Evolutionary conservation across 164 flowering plant species (phyloP), one percentile per base, ranked within the genome.

Genomic region (Vitis labrusca): DNA sequence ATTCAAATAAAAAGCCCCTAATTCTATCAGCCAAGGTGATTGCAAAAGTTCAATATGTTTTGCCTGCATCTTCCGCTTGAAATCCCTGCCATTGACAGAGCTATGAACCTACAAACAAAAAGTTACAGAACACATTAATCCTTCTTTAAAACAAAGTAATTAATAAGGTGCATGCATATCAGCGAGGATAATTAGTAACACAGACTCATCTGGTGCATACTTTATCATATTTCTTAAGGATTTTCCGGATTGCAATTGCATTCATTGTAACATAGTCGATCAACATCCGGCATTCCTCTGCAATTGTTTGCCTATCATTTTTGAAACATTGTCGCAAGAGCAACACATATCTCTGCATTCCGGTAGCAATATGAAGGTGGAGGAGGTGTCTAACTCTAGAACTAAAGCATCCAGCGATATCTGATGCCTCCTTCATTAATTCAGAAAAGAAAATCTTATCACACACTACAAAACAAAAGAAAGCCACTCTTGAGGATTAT

Each of bases 211-310:
- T 15, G 50, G 15, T 69, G 13, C 81, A 76, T 85, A 91, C 98
- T 68, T 92, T 94, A 68, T 94, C 98, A 71, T 94, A 94, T 72
- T 94, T 94, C 88, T 92, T 91, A 30, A 94, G 90, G 66, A 94
- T 89, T 80, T 94, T 94, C 64, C 84, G 82, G 23, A 92, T 86
- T 17, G 98, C 98, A 69, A 83, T 80, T 59, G 98, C 97, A 79
- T 94, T 94, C 96, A 92, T 91, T 12, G 84, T 79, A 55, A 84
- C 81, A 79, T 90, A 91, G 59, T 91, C 85, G 6, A 90, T 84
- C 77, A 94, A 64, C 80, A 85, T 76, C 59, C 74, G 77, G 37
- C 90, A 91, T 74, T 91, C 84, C 74, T 87, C 75, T 16, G 77
- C 73, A 85, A 84, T 64, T 50, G 71, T 53, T 73, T 76, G 83